Evolutionary conservation across 225 moss, liverwort and hornwort genomes (phyloP), one percentile per base, ranked within the genome.

Genomic region (Bryoerythrophyllum caledonicum): DNA sequence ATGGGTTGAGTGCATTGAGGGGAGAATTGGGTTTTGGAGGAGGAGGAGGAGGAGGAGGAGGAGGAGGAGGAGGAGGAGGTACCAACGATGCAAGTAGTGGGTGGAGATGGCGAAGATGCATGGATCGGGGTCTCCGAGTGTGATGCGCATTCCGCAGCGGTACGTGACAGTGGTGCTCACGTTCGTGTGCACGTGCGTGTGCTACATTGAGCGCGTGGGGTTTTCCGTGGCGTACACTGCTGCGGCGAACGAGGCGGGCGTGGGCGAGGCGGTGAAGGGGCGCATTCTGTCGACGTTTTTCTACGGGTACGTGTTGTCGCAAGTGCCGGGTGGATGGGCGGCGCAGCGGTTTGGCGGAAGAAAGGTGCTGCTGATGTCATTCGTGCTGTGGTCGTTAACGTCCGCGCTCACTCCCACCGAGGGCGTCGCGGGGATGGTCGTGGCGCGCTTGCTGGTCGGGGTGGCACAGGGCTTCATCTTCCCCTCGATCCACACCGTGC

Each of bases 341-440:
- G 93, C 94, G 15, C 94, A 97, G 86, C 91, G 91, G 8, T 94
- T 91, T n/a, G 94, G 97, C 49, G 97, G 94, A n/a, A 86, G 97
- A 21, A 83, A 82, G 25, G 91, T 94, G 38, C 72, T 97, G 15
- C 87, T 97, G 23, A 66, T 90, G 74, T 97, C 94, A 16, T 97
- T 97, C 82, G 86, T 89, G 21, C 70, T 97, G 2, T 97, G 97
- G 94, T 94, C 94, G 8, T 23, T 89, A 55, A 97, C 94, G 1
- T 97, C 94, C 17, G 97, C 94, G 3, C 79, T 94, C 49, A 97
- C 94, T 14, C 97, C 97, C 8, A 94, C 97, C 9, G 84, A 78
- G 49, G 86, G 87, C 6, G 87, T 93, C 60, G 76, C 71, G 19
- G 89, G 86, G 20, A 80, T 91, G 78, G 83, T 97, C 9, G 65